Evolutionary conservation across 495 filamentous ascomycete genomes (phyloP), one percentile per base, ranked within the genome.

Genomic region (Tuber calosporum): DNA sequence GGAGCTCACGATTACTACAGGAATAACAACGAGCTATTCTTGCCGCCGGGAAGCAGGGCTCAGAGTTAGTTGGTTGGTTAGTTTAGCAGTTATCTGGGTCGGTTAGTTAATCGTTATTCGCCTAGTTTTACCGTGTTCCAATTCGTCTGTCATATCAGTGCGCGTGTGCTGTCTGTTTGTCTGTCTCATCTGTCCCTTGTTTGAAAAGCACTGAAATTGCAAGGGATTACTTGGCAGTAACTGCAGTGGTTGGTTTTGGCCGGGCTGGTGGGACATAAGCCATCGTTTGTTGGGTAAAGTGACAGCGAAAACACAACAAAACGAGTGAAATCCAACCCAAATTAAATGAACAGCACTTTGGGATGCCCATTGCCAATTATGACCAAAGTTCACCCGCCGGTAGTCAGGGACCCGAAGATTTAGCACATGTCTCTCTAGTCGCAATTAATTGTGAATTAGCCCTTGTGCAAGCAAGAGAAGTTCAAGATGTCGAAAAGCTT

Each of bases 1-100:
- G 48, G 48, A 22, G 74, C 79, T 30, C 79, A 81, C 30, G 79
- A 81, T 38, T 81, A 81, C 72, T 81, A 81, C n/a, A 70, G 70
- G 67, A 74, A 74, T 22, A 81, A 69, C 39, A 58, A 58, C n/a
- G 79, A 81, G 37, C 72, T 81, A 45, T 81, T 79, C 34, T 62
- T 81, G 22, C 80, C 79, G 30, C 66, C 74, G 26, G 80, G 80
- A 62, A 81, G 73, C 39, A 76, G 79, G 68, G 79, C 79, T 53
- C 79, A 80, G 66, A 73, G 78, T 37, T 80, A 71, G 38, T 62
- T n/a, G 48, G 22, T 58, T 26, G 48, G 48, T 58, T 26, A 9
- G 48, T 26, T 11, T 26, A 58, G 48, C 22, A 20, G 11, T 58
- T 58, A 9, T 11, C 22, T 26, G 8, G 48, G 22, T 58, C 48